These are phyloP conservation scores for Paramecium sonneborni DNA, from an alignment of 73 alveolate species.

Conservation along the genomic window DNA sequence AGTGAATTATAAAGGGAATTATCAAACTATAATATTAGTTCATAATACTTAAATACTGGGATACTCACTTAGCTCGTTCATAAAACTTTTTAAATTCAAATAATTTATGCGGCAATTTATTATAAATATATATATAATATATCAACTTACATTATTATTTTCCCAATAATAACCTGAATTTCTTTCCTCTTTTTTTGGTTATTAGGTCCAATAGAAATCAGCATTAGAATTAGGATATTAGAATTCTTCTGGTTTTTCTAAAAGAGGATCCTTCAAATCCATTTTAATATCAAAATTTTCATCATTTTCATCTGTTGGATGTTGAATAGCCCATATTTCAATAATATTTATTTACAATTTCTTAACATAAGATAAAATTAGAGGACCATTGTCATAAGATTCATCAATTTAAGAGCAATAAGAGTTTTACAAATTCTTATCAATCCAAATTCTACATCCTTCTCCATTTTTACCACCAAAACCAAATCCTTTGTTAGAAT, in stretches of 20 bases:
- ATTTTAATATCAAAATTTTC: background rate
- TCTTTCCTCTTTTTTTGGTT: background rate
- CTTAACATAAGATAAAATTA: background rate
- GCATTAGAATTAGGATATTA: background rate
- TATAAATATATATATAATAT: background rate
- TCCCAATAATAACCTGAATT: conserved; percentile 47
- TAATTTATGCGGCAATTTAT: background rate
- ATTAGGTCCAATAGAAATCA: background rate
- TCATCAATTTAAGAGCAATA: background rate
- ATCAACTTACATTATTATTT: background rate
- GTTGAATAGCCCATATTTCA: conserved; percentile 21
- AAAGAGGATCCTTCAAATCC: conserved; percentile 8
- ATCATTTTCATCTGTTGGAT: conserved; percentile 22
- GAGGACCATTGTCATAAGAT: conserved; percentile 10
- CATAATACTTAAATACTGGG: background rate
- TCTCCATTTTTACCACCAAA: conserved; percentile 13
- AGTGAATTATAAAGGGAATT: background rate
- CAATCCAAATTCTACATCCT: conserved; percentile 39
- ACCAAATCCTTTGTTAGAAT: conserved; percentile 1
- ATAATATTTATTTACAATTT: background rate
- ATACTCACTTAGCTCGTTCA: background rate
- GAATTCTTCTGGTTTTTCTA: background rate
- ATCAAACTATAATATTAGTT: background rate
- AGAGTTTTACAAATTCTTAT: background rate
- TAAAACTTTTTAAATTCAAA: background rate